phyloP scores from a whole-genome alignment of 345 rosid genomes.

The Hypericum androsaemum region DNA sequence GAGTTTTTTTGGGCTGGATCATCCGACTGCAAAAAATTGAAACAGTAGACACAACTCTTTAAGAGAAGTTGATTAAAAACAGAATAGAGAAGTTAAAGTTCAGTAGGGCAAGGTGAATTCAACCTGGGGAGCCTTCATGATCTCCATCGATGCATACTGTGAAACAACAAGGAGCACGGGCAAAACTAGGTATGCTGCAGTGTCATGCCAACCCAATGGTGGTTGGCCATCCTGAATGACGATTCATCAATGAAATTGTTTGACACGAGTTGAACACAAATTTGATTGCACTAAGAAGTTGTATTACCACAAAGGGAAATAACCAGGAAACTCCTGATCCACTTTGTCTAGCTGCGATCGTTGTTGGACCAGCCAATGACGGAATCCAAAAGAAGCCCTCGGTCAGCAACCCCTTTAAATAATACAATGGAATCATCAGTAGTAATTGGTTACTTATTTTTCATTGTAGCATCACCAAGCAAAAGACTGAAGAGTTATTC shows the following conservation, averaged over 20 bases:
- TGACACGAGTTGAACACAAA: neutral
- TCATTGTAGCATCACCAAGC: neutral
- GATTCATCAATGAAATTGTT: slow-evolving; percentile 11
- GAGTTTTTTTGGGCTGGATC: slow-evolving; percentile 97
- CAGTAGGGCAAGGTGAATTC: slow-evolving; percentile 15
- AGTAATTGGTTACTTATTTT: slow-evolving; percentile 1
- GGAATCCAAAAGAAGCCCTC: slow-evolving; percentile 99
- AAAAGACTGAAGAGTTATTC: slow-evolving; percentile 5
- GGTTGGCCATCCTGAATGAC: slow-evolving; percentile 89
- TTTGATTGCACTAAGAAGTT: slow-evolving; percentile 8
- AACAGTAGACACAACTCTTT: slow-evolving; percentile 3
- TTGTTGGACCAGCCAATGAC: slow-evolving; percentile 88
- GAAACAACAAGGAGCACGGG: slow-evolving; percentile 87
- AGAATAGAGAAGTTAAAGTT: slow-evolving; percentile 5
- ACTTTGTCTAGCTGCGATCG: slow-evolving; percentile 94
- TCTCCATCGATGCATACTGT: slow-evolving; percentile 90
- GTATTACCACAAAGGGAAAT: slow-evolving; percentile 84
- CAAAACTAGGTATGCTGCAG: slow-evolving; percentile 90
- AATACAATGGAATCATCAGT: slow-evolving; percentile 17
- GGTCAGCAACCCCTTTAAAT: slow-evolving; percentile 62
- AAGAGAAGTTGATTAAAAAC: slow-evolving; percentile 3
- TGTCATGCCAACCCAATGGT: slow-evolving; percentile 89
- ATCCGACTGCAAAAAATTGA: slow-evolving; percentile 56
- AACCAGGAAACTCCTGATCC: slow-evolving; percentile 98
- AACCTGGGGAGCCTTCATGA: slow-evolving; percentile 99